Evolutionary conservation across 2,329 filamentous ascomycete genomes (phyloP), one percentile per base, ranked within the genome.

Genomic region (Fusarium setosum): DNA sequence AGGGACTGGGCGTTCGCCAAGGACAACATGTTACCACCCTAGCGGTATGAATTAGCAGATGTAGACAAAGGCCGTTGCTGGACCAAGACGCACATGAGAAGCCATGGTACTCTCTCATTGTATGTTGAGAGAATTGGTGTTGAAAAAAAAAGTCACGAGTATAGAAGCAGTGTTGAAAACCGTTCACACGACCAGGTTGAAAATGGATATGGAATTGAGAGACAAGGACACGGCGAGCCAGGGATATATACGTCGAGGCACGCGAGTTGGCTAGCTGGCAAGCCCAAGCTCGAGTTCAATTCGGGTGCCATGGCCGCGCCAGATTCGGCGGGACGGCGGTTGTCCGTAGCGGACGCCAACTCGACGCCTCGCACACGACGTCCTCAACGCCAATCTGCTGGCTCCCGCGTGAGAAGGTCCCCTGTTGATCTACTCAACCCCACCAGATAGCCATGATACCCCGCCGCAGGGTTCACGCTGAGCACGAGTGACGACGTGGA

Each of bases 91-190:
- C 71, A 80, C 87, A 89, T 82, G 87, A 90, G 80, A 90, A 89
- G 82, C 87, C 88, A 90, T 90, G 88, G 74, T 90, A 90, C 81
- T 89, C 87, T 89, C 87, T 86, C 88, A 90, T 90, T 81, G 73
- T 79, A 69, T 68, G 64, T 73, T 26, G 78, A 78, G 73, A 71
- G 74, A 74, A 69, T 61, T 58, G 45, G 57, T 56, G 61, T 69
- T 72, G 67, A 72, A 68, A 59, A 45, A 67, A 57, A 35, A 57
- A 52, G 54, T 34, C 40, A 61, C 56, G 70, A n/a, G n/a, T n/a
- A 55, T 61, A 59, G 48, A 71, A 72, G 72, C 68, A 71, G 71
- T 74, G 75, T 76, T 76, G 75, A 77, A 78, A 56, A 60, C 68
- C 71, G 71, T 70, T 41, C 65, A 69, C 70, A 66, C 44, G 56